These are phyloP conservation scores for Penicillium parvum DNA, from an alignment of 495 filamentous ascomycete species.

Conservation along the genomic window DNA sequence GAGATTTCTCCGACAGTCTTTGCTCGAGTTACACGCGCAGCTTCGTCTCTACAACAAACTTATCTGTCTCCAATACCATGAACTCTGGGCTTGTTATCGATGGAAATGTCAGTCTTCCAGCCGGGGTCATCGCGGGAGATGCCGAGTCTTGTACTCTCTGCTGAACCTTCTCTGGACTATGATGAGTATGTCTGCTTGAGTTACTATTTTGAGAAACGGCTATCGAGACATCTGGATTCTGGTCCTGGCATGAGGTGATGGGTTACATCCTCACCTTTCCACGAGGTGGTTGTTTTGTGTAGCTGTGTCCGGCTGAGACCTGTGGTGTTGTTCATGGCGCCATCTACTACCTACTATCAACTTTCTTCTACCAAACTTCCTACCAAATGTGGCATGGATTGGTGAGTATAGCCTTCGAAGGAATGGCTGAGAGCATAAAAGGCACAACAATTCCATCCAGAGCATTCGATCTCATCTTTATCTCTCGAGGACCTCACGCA, in stretches of 20 bases:
- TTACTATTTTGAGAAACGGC: not conserved
- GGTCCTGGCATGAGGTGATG: not conserved
- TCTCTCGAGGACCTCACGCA: not conserved
- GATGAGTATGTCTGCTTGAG: not conserved
- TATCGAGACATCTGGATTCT: not conserved
- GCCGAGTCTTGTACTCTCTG: not conserved
- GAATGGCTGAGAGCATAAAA: no score
- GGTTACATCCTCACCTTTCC: not conserved
- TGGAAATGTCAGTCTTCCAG: not conserved
- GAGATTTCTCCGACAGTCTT: not conserved
- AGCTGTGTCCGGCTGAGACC: not conserved
- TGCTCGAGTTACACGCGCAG: not conserved
- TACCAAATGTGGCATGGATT: no score
- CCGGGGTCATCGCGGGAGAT: not conserved
- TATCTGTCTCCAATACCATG: conserved; percentile 1
- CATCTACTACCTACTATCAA: not conserved
- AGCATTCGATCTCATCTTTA: no score
- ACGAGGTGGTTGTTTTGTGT: not conserved
- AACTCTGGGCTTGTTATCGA: not conserved
- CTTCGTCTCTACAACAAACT: not conserved
- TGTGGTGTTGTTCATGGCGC: not conserved
- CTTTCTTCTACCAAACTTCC: no score
- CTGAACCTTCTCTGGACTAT: not conserved
- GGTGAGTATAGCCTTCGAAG: no score
- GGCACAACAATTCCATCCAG: no score